Evolutionary conservation across 192 early-diverging fungal genomes (phyloP).

Genomic region (Pecoramyces ruminantium): DNA sequence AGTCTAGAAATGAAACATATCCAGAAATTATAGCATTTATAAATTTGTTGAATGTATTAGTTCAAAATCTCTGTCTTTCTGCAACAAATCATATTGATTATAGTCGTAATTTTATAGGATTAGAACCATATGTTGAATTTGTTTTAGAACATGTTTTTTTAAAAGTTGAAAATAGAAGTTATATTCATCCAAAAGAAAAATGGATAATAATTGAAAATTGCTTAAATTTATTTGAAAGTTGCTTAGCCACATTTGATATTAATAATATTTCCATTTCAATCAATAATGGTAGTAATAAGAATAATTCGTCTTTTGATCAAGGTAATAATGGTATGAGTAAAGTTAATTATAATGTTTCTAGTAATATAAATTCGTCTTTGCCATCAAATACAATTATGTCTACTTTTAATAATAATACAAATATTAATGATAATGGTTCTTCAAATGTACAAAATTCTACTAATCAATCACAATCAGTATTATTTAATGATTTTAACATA

Average conservation of each 20-base stretch:
- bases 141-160: conserved; percentile 73
- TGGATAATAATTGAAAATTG: conserved; percentile 60
- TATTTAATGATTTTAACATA: background rate
- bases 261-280: conserved; percentile 11
- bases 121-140: conserved; percentile 56
- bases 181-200: conserved; percentile 45
- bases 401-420: background rate
- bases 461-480: background rate
- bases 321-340: background rate
- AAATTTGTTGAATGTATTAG: conserved; percentile 46
- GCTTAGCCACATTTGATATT: conserved; percentile 59
- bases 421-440: background rate
- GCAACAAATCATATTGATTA: background rate
- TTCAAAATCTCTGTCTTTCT: conserved; percentile 19
- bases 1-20: conserved; percentile 57
- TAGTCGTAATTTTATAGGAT: background rate
- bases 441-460: background rate
- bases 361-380: background rate
- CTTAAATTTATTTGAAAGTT: conserved; percentile 62
- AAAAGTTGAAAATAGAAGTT: conserved; percentile 50
- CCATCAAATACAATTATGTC: background rate
- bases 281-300: background rate
- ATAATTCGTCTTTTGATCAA: background rate
- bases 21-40: conserved; percentile 77
- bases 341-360: background rate